Percentiles rank a stretch among this genome's conserved stretches.
phyloP scores from a whole-genome alignment of 441 rosid genomes.

The Pelargonium cotyledonis region DNA sequence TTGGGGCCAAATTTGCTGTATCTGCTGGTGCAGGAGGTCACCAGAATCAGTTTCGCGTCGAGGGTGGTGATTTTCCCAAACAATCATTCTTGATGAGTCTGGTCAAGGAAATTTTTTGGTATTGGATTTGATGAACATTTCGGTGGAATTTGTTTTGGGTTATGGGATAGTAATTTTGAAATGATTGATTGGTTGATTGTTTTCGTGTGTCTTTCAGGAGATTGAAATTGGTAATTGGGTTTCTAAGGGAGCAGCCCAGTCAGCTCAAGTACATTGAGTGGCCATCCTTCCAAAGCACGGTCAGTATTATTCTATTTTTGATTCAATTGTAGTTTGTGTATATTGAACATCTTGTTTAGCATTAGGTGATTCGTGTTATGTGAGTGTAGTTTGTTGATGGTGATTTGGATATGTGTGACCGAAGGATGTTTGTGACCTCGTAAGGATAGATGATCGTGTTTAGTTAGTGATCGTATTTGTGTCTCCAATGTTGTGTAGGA shows the following conservation, averaged over 20 bases:
- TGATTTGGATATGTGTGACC: too few relatives aligned
- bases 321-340: not conserved
- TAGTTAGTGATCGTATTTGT: too few relatives aligned
- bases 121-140: not conserved
- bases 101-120: not conserved
- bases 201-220: slow-evolving; percentile 36
- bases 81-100: not conserved
- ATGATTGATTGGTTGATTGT: not conserved
- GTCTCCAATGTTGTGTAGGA: too few relatives aligned
- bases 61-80: not conserved
- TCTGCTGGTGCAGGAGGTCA: not conserved
- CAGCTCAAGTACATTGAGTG: slow-evolving; percentile 81
- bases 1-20: not conserved
- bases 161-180: not conserved
- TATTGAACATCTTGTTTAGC: not conserved
- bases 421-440: too few relatives aligned
- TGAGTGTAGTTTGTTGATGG: too few relatives aligned
- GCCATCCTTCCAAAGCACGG: slow-evolving; percentile 75
- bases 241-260: slow-evolving; percentile 51
- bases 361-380: not conserved
- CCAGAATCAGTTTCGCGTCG: not conserved
- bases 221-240: slow-evolving; percentile 31
- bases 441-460: too few relatives aligned
- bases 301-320: slow-evolving; percentile 14
- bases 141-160: not conserved